Evolutionary conservation across 768 basidiomycete genomes (phyloP).

Genomic region (Russula olivacea): DNA sequence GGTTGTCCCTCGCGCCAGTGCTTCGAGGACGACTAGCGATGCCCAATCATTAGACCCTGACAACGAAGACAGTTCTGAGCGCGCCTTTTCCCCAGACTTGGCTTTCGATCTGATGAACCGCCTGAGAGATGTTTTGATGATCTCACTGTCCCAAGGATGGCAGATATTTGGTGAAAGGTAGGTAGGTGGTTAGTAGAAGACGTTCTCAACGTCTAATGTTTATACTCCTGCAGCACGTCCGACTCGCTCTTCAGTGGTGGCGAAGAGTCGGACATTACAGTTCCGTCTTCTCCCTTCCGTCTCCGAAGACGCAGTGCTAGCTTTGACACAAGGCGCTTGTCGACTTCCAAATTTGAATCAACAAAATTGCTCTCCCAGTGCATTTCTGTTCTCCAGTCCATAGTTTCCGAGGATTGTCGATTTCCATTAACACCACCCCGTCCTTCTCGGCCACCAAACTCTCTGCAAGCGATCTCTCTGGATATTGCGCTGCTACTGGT

Average conservation of each 20-base stretch:
- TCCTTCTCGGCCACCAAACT: slow-evolving; percentile 63
- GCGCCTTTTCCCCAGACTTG: slow-evolving; percentile 54
- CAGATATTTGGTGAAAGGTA: slow-evolving; percentile 21
- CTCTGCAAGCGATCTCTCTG: slow-evolving; percentile 64
- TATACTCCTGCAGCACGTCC: slow-evolving; percentile 1
- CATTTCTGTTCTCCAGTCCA: slow-evolving; percentile 53
- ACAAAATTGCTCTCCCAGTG: slow-evolving; percentile 55
- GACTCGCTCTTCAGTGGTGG: background rate
- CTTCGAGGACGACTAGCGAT: slow-evolving; percentile 8
- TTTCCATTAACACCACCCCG: slow-evolving; percentile 54
- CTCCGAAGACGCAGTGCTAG: slow-evolving; percentile 36
- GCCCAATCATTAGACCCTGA: slow-evolving; percentile 27
- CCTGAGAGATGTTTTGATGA: slow-evolving; percentile 49
- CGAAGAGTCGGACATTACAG: slow-evolving; percentile 4
- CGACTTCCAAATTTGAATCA: slow-evolving; percentile 37
- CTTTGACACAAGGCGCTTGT: slow-evolving; percentile 46
- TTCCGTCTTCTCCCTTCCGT: slow-evolving; percentile 38
- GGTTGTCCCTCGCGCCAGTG: background rate
- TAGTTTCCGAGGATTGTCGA: slow-evolving; percentile 68
- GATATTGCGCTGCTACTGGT: slow-evolving; percentile 68
- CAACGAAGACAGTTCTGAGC: slow-evolving; percentile 42
- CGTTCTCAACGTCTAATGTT: background rate
- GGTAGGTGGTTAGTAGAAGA: background rate
- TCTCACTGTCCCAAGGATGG: slow-evolving; percentile 20
- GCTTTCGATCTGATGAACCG: slow-evolving; percentile 60